Evolutionary conservation across 129 eudicot species (phyloP).

Genomic region (Smallanthus sonchifolius): DNA sequence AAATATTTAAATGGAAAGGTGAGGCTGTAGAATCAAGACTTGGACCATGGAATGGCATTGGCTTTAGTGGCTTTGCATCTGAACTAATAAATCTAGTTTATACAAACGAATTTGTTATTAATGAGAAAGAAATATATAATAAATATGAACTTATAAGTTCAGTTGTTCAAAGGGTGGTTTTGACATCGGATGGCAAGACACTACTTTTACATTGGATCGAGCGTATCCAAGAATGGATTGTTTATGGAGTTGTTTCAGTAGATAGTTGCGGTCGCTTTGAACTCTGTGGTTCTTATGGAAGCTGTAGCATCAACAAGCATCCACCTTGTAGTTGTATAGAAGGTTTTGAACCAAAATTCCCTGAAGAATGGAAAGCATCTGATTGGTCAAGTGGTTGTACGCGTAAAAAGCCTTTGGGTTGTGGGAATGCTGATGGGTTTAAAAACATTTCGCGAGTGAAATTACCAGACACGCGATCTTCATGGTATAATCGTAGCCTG

Average conservation of each 20-base stretch:
- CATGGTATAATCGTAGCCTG: constrained; percentile 28
- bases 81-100: background rate
- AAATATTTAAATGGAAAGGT: constrained; percentile 17
- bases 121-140: constrained; percentile 19
- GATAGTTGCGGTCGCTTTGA: constrained; percentile 35
- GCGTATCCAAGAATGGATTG: constrained; percentile 18
- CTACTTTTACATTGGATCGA: constrained; percentile 18
- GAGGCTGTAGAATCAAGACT: background rate
- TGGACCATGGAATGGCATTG: constrained; percentile 34
- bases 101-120: background rate
- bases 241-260: background rate
- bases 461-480: constrained; percentile 41
- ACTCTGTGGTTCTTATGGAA: constrained; percentile 36
- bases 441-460: constrained; percentile 9
- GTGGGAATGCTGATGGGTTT: too few relatives aligned
- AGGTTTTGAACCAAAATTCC: constrained; percentile 25
- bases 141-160: background rate
- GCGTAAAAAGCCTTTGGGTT: constrained; percentile 8
- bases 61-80: background rate
- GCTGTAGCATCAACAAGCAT: constrained; percentile 3
- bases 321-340: constrained; percentile 27
- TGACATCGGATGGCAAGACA: constrained; percentile 10
- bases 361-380: constrained; percentile 4
- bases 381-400: constrained; percentile 38
- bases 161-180: constrained; percentile 3